Base-by-base conservation (phyloP, 2,329 filamentous ascomycete species). In the Hymenoscyphus scutula region DNA sequence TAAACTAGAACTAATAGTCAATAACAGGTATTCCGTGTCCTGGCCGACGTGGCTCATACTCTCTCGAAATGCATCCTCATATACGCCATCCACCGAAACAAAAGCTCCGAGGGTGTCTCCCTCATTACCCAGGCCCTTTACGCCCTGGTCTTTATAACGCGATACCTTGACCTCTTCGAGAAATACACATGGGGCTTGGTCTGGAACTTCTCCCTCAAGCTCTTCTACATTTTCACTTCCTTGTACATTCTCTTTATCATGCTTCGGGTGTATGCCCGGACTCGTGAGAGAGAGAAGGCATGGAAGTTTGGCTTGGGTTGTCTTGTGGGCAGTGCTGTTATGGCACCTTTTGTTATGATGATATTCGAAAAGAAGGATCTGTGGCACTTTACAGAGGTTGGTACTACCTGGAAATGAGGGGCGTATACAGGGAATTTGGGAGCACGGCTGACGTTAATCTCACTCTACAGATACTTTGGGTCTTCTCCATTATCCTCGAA, bases 61-160 rank as follows among this genome's bases (percentile, higher is more conserved):
- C 81, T 87, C 56, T 95, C 92, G 62, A 97, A 97, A 83, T 86
- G 88, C 75, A 95, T 97, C 74, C 83, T 97, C 70, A 92, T 97
- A 78, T 90, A 88, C 79, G 88, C 92, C 61, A 97, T 97, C 72
- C 92, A 97, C 77, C 85, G 85, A 69, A 97, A 97, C 74, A 85
- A 85, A 73, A 95, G 90, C 75, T 90, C 92, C 56, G 92, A 97
- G 81, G 92, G 93, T 64, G 90, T 97, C 65, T 97, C 92, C 27
- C 87, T 97, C 73, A 91, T 98, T 72, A 97, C 90, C 1, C 94
- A 98, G 77, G 83, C 88, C 61, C 86, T 97, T 68, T 98, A 98
- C 78, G 86, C 89, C 61, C 75, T 89, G 66, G 93, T 98, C 62
- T 98, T 97, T 78, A 81, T 88, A 72, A 88, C 91, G 4, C 87